These are phyloP conservation scores for Luffa aegyptiaca DNA, from an alignment of 306 rosid genomes.

Conservation along the genomic window DNA sequence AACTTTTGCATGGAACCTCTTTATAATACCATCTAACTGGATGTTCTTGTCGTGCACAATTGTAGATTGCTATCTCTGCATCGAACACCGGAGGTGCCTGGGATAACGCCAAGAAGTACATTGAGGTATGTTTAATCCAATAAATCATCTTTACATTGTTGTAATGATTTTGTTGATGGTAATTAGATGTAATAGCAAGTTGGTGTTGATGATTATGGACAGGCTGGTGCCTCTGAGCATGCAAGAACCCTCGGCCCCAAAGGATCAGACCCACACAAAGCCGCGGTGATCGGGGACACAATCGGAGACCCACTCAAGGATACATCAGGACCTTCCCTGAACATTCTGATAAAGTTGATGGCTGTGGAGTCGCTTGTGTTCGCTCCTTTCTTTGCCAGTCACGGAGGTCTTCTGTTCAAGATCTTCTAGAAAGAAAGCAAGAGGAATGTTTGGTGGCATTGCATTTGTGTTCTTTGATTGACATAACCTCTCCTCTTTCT, in stretches of 20 bases:
- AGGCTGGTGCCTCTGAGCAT: slow-evolving; percentile 94
- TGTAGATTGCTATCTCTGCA: slow-evolving; percentile 88
- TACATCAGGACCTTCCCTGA: slow-evolving; percentile 93
- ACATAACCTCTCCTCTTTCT: not conserved
- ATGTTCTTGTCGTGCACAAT: not conserved
- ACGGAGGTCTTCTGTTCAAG: slow-evolving; percentile 89
- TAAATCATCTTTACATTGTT: not conserved
- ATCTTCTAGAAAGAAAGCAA: slow-evolving; percentile 24
- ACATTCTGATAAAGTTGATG: slow-evolving; percentile 97
- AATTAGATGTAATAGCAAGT: not conserved
- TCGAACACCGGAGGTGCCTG: slow-evolving; percentile 99
- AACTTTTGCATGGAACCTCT: not conserved
- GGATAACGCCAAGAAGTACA: slow-evolving; percentile 96
- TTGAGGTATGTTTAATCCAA: slow-evolving; percentile 47
- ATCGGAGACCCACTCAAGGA: slow-evolving; percentile 96
- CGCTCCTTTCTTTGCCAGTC: slow-evolving; percentile 92
- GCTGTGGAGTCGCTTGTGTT: slow-evolving; percentile 93
- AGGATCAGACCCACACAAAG: slow-evolving; percentile 88
- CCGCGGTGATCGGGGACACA: slow-evolving; percentile 96
- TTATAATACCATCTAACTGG: not conserved
- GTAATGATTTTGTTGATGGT: not conserved
- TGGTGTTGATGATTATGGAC: not conserved
- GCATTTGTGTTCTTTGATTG: not conserved
- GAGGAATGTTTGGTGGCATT: not conserved
- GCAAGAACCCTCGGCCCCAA: slow-evolving; percentile 88